phyloP scores from a whole-genome alignment of 441 rosid genomes.

The Bruguiera hainesii region DNA sequence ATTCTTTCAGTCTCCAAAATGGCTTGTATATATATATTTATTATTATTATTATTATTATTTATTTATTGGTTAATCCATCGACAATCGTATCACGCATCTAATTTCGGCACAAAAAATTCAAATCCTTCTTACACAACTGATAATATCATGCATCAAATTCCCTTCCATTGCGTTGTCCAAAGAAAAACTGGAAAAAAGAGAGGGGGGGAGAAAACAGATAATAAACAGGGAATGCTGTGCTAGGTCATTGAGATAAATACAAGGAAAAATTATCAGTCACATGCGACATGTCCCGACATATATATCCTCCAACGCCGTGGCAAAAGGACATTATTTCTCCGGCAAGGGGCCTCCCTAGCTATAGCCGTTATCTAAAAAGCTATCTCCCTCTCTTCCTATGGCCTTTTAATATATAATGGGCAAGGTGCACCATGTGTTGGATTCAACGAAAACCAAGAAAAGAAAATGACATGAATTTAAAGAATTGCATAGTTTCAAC shows the following conservation, averaged over 20 bases:
- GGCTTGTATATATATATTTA: too few relatives aligned
- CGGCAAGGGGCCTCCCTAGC: constrained; percentile 22
- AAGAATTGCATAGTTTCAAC: constrained; percentile 15
- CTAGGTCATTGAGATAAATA: constrained; percentile 7
- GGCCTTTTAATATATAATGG: background rate
- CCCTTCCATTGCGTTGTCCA: too few relatives aligned
- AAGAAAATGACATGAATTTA: constrained; percentile 29
- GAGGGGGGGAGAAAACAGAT: too few relatives aligned
- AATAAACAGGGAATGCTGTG: background rate
- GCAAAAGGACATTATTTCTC: constrained; percentile 5
- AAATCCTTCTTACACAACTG: too few relatives aligned
- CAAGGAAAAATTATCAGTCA: constrained; percentile 25
- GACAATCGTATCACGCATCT: too few relatives aligned
- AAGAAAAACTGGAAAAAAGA: too few relatives aligned
- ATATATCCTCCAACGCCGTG: constrained; percentile 15
- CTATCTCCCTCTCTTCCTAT: background rate
- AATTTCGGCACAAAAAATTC: too few relatives aligned
- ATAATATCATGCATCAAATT: too few relatives aligned
- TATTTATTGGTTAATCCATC: too few relatives aligned
- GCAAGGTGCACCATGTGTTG: constrained; percentile 22
- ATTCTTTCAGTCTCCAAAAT: too few relatives aligned
- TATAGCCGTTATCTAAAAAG: background rate
- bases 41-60: too few relatives aligned
- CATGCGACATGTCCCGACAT: constrained; percentile 24
- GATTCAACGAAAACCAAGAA: constrained; percentile 20